Evolutionary conservation across 768 basidiomycete genomes (phyloP), one percentile per base, ranked within the genome.

Genomic region (Lactifluus subvellereus): DNA sequence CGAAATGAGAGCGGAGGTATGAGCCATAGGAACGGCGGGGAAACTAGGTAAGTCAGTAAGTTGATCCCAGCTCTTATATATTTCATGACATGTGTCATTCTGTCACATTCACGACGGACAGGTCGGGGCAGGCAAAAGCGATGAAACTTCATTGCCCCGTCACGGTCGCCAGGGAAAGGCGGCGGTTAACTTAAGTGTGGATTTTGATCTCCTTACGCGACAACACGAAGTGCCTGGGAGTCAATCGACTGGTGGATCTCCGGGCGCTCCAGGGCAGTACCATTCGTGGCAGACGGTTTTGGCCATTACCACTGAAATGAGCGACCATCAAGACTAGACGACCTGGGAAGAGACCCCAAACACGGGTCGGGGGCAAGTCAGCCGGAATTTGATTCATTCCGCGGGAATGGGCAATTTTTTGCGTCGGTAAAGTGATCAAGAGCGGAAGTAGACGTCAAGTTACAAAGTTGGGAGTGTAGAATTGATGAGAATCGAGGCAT

Each of bases 1-100:
- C 50, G 84, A 81, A 38, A 71, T 52, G 33, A 50, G 58, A 18
- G 52, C 33, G 43, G 53, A 47, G 11, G 48, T 50, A 18, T 20
- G 51, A 50, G 55, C 55, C 55, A 61, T 66, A 52, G 56, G 50
- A 58, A 60, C 32, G 57, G 61, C 52, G 54, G 60, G 56, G 30
- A 43, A 56, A 45, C 33, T 57, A 59, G 8, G 57, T 37, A 42
- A 49, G 47, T 40, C 13, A 35, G 51, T 47, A 47, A 5, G 27
- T 40, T 53, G 42, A 59, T 54, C 37, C 42, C 22, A 62, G 49
- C 59, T 66, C 47, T 66, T 67, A 66, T 67, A 67, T 61, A 64
- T 57, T 33, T 33, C 32, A 38, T 59, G 53, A 47, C 61, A 64
- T 62, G 47, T 57, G 52, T 55, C 27, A 48, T 64, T 59, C 40